Evolutionary conservation across 164 flowering plant species (phyloP).

Genomic region (Annona squamosa): DNA sequence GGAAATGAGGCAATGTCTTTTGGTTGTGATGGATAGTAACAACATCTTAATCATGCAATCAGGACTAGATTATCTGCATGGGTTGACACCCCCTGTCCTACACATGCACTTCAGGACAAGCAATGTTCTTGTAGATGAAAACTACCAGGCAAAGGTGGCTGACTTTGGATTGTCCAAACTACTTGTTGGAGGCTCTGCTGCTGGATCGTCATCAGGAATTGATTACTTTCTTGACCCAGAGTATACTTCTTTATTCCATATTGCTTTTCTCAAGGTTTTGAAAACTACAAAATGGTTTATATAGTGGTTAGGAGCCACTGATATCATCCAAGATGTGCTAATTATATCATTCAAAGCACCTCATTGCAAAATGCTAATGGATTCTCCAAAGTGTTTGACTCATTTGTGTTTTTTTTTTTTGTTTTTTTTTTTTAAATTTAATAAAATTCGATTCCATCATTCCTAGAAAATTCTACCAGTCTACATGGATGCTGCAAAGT

Average conservation of each 20-base stretch:
- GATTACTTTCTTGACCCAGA: conserved; percentile 41
- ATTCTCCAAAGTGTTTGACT: neutral
- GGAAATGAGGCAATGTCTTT: neutral
- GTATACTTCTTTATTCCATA: conserved; percentile 18
- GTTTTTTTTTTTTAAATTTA: too few species aligned
- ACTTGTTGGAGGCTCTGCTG: conserved; percentile 18
- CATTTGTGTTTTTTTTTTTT: too few species aligned
- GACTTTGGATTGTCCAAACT: conserved; percentile 40
- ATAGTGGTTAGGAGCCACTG: neutral
- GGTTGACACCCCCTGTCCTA: conserved; percentile 31
- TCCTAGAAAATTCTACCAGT: neutral
- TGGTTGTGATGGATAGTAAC: neutral
- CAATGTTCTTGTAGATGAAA: conserved; percentile 42
- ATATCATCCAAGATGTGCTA: neutral
- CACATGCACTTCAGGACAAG: conserved; percentile 46
- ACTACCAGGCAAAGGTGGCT: conserved; percentile 36
- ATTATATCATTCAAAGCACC: neutral
- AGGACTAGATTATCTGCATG: conserved; percentile 43
- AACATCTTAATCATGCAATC: conserved; percentile 7
- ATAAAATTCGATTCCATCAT: too few species aligned
- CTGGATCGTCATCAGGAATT: conserved; percentile 29
- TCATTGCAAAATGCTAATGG: neutral
- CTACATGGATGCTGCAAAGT: neutral
- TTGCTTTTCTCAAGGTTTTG: neutral
- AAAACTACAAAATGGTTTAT: too few species aligned